These are phyloP conservation scores for Lepiota subincarnata DNA, from an alignment of 768 basidiomycete species.

Conservation along the genomic window DNA sequence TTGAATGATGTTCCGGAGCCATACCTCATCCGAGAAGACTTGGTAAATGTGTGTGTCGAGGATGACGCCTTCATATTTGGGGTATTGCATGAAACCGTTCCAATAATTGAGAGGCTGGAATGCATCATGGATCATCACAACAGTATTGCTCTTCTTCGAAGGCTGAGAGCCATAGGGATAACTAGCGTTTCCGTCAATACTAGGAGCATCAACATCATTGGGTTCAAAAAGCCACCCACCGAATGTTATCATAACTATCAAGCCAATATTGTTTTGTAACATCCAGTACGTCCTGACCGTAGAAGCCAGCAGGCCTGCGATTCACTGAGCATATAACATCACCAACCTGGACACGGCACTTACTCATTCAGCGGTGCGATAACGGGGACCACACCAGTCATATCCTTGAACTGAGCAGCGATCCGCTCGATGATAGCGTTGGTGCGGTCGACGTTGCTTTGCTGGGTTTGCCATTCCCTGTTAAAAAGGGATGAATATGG, in stretches of 20 bases:
- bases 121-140: slow-evolving; percentile 72
- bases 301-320: slow-evolving; percentile 63
- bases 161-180: slow-evolving; percentile 27
- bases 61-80: slow-evolving; percentile 56
- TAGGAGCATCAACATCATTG: neutral
- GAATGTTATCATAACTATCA: slow-evolving; percentile 69
- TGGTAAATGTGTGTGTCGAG: slow-evolving; percentile 82
- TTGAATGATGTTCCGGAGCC: slow-evolving; percentile 16
- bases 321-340: slow-evolving; percentile 2
- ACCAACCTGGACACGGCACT: slow-evolving; percentile 9
- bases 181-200: slow-evolving; percentile 15
- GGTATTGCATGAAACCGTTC: slow-evolving; percentile 52
- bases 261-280: slow-evolving; percentile 51
- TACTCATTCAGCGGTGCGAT: slow-evolving; percentile 81
- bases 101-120: slow-evolving; percentile 71
- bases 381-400: slow-evolving; percentile 49
- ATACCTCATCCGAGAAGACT: slow-evolving; percentile 56
- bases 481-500: neutral
- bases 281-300: slow-evolving; percentile 43
- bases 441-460: slow-evolving; percentile 67
- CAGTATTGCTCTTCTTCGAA: slow-evolving; percentile 49
- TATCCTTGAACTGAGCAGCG: slow-evolving; percentile 50
- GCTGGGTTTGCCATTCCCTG: slow-evolving; percentile 61
- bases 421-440: slow-evolving; percentile 57
- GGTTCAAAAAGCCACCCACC: slow-evolving; percentile 32